Evolutionary conservation across 1,139 yeast genomes (phyloP), one percentile per base, ranked within the genome.

Genomic region (Eremothecium cymbalariae): DNA sequence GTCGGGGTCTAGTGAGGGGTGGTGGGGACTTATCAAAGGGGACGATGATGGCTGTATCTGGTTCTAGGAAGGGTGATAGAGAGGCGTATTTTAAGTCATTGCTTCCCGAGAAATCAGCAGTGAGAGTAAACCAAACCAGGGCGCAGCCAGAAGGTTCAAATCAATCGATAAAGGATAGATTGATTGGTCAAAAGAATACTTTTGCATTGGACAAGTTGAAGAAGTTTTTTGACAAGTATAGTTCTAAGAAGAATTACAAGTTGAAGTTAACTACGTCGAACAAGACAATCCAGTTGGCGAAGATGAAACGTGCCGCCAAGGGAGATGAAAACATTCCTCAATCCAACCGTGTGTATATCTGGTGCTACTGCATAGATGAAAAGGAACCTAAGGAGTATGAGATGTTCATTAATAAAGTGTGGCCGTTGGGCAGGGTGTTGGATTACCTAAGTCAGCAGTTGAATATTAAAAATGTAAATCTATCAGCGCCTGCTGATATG

Each of bases 401-500:
- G 21, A 34, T 55, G 16, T 57, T 47, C 30, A 46, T 54, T 11
- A 58, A 59, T 29, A 53, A 54, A 25, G 47, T 54, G 3, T 79
- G 90, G 84, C 78, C 84, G 0, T 67, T 83, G 6, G 97, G 97
- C 0, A 66, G 83, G 43, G 78, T 79, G 2, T 59, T 85, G 31
- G 97, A 88, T 54, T 68, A 70, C 25, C 67, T 81, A 8, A 75
- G 88, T 4, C 70, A 67, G 20, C 53, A 61, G 22, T 56, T 80
- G 38, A 67, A 64, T 33, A 67, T 82, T 14, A 63, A 64, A 27
- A 82, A 82, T 55, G 54, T 61, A 33, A 80, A 80, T 50, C 25
- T 34, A 14, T 14, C 21, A n/a, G 67, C 71, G 2, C 64, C 58
- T 18, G 68, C 69, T 18, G 45, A 38, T 8, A 32, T 52, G 1